phyloP scores from a whole-genome alignment of 2,329 filamentous ascomycete species.

The Cordyceps tenuipes region DNA sequence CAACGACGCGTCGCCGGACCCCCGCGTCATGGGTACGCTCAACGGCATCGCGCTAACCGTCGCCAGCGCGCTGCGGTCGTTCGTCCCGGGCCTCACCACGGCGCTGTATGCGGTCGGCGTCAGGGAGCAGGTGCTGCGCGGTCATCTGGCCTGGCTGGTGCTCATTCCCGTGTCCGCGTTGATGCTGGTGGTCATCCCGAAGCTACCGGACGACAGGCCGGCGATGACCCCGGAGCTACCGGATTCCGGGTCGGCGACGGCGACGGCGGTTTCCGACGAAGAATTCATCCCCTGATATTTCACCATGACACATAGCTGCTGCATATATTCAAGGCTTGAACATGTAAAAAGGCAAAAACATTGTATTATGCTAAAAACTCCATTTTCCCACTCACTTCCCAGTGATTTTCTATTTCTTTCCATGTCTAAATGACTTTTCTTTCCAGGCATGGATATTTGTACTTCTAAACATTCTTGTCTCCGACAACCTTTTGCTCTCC shows the following conservation, averaged over 20 bases:
- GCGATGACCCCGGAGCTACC: not conserved
- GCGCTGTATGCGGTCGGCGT: slow-evolving; percentile 62
- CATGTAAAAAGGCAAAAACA: not conserved
- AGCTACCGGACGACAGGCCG: slow-evolving; percentile 21
- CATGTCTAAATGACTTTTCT: not conserved
- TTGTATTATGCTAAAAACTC: not conserved
- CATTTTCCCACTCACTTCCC: too few species aligned
- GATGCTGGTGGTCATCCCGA: slow-evolving; percentile 19
- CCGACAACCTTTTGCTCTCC: not conserved
- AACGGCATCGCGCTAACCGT: slow-evolving; percentile 56
- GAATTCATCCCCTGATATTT: not conserved
- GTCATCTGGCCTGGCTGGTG: slow-evolving; percentile 40
- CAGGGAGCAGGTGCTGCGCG: slow-evolving; percentile 49
- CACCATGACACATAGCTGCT: not conserved
- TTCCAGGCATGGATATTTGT: not conserved
- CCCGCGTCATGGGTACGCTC: slow-evolving; percentile 57
- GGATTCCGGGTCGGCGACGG: too few species aligned
- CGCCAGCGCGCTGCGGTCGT: slow-evolving; percentile 51
- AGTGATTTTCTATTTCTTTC: not conserved
- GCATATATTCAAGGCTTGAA: not conserved
- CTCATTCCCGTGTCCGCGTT: slow-evolving; percentile 24
- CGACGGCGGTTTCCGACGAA: not conserved
- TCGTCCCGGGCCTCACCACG: slow-evolving; percentile 58
- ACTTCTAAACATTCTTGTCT: slow-evolving; percentile 8
- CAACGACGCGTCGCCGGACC: slow-evolving; percentile 63